These are phyloP conservation scores for Sonneratia caseolaris DNA, from an alignment of 345 rosid genomes.

Conservation along the genomic window DNA sequence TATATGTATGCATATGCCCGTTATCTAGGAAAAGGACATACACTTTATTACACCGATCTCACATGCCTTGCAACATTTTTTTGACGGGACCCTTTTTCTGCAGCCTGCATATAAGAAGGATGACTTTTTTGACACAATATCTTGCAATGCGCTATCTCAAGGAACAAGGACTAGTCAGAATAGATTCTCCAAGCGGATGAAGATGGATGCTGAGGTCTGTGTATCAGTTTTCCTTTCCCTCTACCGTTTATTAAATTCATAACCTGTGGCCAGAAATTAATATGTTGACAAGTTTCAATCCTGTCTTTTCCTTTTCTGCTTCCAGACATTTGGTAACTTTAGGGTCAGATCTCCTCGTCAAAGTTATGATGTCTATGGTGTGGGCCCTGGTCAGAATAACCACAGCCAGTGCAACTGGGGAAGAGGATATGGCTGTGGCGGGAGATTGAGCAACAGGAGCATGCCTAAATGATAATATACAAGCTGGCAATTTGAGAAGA, in stretches of 20 bases:
- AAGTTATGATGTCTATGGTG: neutral
- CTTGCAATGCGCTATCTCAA: constrained; percentile 25
- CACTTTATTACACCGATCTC: neutral
- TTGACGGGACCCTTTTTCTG: neutral
- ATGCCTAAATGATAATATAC: neutral
- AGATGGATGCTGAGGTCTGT: constrained; percentile 30
- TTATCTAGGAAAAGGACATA: neutral
- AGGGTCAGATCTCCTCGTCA: neutral
- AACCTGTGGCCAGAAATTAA: neutral
- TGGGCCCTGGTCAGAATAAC: neutral
- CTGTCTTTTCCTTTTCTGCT: neutral
- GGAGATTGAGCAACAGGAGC: neutral
- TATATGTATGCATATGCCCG: neutral
- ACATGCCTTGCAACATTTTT: neutral
- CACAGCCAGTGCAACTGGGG: neutral
- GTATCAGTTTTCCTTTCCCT: neutral
- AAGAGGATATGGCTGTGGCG: neutral
- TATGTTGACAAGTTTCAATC: neutral
- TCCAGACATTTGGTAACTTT: neutral
- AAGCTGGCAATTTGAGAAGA: no score
- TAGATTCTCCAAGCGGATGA: constrained; percentile 29
- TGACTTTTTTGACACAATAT: constrained; percentile 35
- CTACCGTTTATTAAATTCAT: neutral
- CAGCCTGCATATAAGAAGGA: constrained; percentile 44
- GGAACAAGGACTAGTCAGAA: constrained; percentile 24